Evolutionary conservation across 768 basidiomycete genomes (phyloP), one percentile per base, ranked within the genome.

Genomic region (Kwoniella bestiolae): DNA sequence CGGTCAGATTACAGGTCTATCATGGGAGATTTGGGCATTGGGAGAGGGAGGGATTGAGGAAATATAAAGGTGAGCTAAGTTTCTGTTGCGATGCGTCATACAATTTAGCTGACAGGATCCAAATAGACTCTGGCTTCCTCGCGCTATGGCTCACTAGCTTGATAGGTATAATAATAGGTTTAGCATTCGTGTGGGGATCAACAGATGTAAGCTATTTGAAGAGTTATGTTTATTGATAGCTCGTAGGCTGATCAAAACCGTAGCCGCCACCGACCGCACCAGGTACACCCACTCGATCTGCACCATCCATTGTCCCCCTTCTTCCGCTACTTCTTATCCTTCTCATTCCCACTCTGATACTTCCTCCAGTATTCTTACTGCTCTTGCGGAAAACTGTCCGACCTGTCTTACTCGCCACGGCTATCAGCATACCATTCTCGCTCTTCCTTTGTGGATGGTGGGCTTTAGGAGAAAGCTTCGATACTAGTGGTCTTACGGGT

Each of bases 371-470:
- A 1, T 79, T 81, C 65, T 63, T 81, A 18, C 56, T 79, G 1
- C 84, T 94, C 45, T 82, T 95, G 55, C 87, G 88, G 63, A 84
- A 91, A 65, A 92, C 93, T 71, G 90, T 91, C 63, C 87, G 88
- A 62, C 92, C 93, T 18, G 90, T 92, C 55, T 88, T 95, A 84
- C 81, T 92, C 38, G 76, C 71, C 2, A 81, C 78, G 2, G 73
- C 78, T 2, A 67, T 77, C n/a, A 57, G 60, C 21, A 74, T 81
- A n/a, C 80, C 80, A 3, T 78, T 78, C 61, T 72, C 74, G 7
- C 70, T 79, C 18, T 75, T 79, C 53, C 25, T 75, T 8, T 77
- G 76, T 52, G 72, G 77, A 21, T 77, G 76, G 76, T 80, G 79
- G 79, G 74, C 73, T 16, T 61, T 78, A 16, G 71, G 73, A 11